Conservation (phyloP, 129 eudicot species). For the Heracleum sosnowskyi region DNA sequence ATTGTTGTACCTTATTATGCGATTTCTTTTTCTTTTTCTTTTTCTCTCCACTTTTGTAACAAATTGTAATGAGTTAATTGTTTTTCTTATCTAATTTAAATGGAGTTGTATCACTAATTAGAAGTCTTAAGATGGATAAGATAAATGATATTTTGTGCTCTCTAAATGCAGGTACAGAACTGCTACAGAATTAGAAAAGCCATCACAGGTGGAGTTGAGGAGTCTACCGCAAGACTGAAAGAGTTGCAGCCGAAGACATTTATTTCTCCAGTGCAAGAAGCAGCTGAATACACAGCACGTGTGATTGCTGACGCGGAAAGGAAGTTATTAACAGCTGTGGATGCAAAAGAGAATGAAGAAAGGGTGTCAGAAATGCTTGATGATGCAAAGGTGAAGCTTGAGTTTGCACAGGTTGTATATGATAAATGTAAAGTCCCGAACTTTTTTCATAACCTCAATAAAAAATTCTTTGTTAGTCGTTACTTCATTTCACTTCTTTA, state of each 20-base stretch:
- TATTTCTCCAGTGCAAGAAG: conserved; percentile 55
- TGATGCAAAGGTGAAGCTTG: conserved; percentile 40
- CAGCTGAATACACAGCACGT: conserved; percentile 46
- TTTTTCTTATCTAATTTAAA: no score
- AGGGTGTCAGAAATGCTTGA: conserved; percentile 60
- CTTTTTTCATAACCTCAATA: not conserved
- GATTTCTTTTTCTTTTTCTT: no score
- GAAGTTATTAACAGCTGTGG: conserved; percentile 54
- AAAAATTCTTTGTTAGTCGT: no score
- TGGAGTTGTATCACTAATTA: not conserved
- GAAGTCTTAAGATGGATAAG: not conserved
- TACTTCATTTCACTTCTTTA: not conserved
- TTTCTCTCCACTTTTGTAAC: no score
- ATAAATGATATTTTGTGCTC: not conserved
- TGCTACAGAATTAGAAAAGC: conserved; percentile 44
- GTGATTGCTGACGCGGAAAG: conserved; percentile 66
- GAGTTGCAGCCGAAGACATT: conserved; percentile 33
- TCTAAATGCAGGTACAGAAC: conserved; percentile 44
- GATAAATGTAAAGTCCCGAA: conserved; percentile 39
- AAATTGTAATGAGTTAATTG: no score
- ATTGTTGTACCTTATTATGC: not conserved
- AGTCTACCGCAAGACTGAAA: conserved; percentile 28
- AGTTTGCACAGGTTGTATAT: conserved; percentile 41
- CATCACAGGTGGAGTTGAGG: conserved; percentile 20
- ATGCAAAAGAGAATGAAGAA: conserved; percentile 64